Evolutionary conservation across 2,329 filamentous ascomycete species (phyloP).

Genomic region (Colletotrichum abscissum): DNA sequence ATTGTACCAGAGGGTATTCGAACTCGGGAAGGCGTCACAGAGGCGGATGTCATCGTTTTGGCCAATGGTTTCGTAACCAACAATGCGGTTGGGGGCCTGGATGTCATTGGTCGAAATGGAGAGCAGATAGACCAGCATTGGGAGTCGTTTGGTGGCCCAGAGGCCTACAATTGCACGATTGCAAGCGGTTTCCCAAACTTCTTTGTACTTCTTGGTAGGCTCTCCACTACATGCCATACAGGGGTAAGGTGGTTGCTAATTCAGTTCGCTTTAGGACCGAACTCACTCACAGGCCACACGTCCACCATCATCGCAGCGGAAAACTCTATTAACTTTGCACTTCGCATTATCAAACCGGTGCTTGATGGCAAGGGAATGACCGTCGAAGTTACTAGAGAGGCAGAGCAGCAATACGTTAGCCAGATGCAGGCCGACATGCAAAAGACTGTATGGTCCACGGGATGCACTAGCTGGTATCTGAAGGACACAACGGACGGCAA

Average conservation of each 20-base stretch:
- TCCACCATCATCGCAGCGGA: conserved; percentile 70
- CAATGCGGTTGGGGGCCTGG: conserved; percentile 63
- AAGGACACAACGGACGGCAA: conserved; percentile 38
- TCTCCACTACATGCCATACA: too few relatives aligned
- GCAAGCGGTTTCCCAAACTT: conserved; percentile 74
- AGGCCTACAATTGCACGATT: conserved; percentile 69
- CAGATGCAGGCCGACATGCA: conserved; percentile 46
- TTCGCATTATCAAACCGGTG: conserved; percentile 67
- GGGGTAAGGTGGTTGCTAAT: background rate
- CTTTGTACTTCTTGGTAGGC: conserved; percentile 66
- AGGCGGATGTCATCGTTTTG: conserved; percentile 70
- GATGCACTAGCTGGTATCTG: conserved; percentile 52
- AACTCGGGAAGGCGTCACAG: conserved; percentile 51
- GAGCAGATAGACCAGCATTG: conserved; percentile 65
- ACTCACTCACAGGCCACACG: conserved; percentile 71
- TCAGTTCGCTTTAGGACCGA: conserved; percentile 57
- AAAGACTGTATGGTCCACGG: conserved; percentile 44
- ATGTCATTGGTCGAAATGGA: conserved; percentile 62
- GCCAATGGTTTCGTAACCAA: conserved; percentile 72
- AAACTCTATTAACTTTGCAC: conserved; percentile 69
- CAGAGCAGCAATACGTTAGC: conserved; percentile 47
- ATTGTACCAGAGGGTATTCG: conserved; percentile 55
- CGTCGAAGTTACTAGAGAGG: conserved; percentile 46
- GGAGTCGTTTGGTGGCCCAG: conserved; percentile 68
- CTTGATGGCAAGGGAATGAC: conserved; percentile 46